Base-by-base conservation (phyloP, 176 grass and related monocot species). In the Poa annua region DNA sequence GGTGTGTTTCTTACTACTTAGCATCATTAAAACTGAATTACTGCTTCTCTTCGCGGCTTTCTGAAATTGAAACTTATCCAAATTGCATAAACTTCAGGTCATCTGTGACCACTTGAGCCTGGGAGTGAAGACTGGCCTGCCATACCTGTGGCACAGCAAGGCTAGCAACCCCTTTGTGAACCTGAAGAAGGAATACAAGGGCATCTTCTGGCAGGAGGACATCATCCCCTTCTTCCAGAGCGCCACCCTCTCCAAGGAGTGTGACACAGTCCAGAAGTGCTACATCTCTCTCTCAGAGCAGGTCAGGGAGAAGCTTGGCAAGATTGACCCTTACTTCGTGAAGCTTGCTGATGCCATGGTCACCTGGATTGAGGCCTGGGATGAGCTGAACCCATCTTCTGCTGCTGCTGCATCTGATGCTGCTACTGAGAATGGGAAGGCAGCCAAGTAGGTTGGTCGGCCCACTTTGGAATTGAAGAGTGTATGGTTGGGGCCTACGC, bases 111-210 rank as follows among this genome's bases (percentile, higher is more conserved):
- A 98, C 85, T 68, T 98, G 76, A 84, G 85, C 70, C 62, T 98
- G 42, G 96, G 96, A 79, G 92, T 98, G 32, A 98, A 98, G 90
- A 98, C 96, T 19, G 96, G 96, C 33, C 71, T 98, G 65, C 96
- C 96, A 17, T 98, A 98, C 87, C 88, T 98, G 90, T 98, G 96
- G 96, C 96, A 98, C 89, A 95, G 92, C 96, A 98, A 98, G 92
- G 96, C 96, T 77, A 95, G 92, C 90, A 98, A 98, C 90, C 96
- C 96, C 78, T 98, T 98, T 3, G 92, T 95, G 5, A 98, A 98
- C 88, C 80, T 98, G 77, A 98, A 85, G 66, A 98, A 98, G 79
- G 96, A 98, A 71, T 98, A 98, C 90, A 97, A 97, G 52, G 95
- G 92, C 16, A 97, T 97, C 80, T 97, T 94, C 95, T 97, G 95